Evolutionary conservation across 129 eudicot genomes (phyloP), one percentile per base, ranked within the genome.

Genomic region (Kitagawia praeruptora): DNA sequence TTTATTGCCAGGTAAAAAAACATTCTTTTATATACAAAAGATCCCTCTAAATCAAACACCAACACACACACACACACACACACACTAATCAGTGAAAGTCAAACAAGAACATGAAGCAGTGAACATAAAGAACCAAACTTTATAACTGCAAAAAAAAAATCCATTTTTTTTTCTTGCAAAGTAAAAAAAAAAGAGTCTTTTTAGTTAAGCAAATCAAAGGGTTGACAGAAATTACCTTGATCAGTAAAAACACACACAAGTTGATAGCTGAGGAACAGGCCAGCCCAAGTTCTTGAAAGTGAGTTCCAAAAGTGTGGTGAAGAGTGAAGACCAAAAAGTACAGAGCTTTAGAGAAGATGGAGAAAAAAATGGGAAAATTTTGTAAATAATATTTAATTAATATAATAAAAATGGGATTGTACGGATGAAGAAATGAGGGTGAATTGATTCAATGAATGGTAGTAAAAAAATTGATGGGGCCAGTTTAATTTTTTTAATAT

Each of bases 231-330:
- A 28, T 69, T 4, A 69, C 46, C 75, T 71, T 71, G 46, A 71
- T 38, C 13, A 74, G 37, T 25, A 4, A 74, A 74, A 25, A 19
- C 66, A 58, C 21, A 41, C n/a, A 25, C 51, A 74, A 14, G 16
- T n/a, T 42, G 28, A 23, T 9, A 25, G 23, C 77, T 25, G 56
- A 44, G 49, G 13, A 44, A 41, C 39, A 74, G 25, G 19, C n/a
- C 21, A 73, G 54, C 28, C 77, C 77, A 61, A 61, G 69, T 44
- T 25, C 39, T 74, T 44, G 54, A 47, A 44, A 74, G 54, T 45
- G 6, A 44, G 77, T 38, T 42, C 56, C 48, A 5, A 44, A 25
- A 61, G 69, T 61, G 34, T 61, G 77, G 49, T 41, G 56, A 74
- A 74, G 21, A 42, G 49, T 41, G 56, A 74, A 74, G 21, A 42